Base-by-base conservation (phyloP, 768 basidiomycete genomes). In the Clavaria fumosa region DNA sequence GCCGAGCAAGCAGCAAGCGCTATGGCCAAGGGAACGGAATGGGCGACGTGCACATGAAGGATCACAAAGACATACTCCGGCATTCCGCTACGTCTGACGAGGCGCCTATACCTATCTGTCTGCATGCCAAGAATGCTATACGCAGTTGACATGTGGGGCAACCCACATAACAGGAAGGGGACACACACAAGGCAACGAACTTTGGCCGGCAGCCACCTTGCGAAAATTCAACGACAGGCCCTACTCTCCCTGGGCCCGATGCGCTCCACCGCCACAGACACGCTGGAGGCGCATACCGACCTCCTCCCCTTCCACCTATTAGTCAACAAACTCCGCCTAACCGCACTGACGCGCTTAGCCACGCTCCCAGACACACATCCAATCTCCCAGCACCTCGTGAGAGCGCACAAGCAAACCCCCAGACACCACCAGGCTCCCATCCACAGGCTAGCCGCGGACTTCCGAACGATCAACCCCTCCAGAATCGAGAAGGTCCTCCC, bases 191-290 rank as follows among this genome's bases (percentile, higher is more conserved):
- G n/a, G n/a, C n/a, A n/a, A n/a, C n/a, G n/a, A n/a, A n/a, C n/a
- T n/a, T n/a, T n/a, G n/a, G n/a, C n/a, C n/a, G n/a, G n/a, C n/a
- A n/a, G n/a, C n/a, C n/a, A n/a, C n/a, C 40, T 47, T 1, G 45
- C 31, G 9, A 22, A 18, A 4, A 26, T 47, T 3, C 46, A 47
- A 31, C 17, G 46, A 2, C 10, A 14, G 2, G 45, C 42, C 5
- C n/a, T n/a, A n/a, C 18, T 46, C 2, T 5, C 23, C 1, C 38
- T 46, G 28, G 66, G 63, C 10, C 55, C 56, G 40, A 35, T 51
- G 37, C 9, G 37, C 2, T 28, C 45, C 7, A 40, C 50, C 4
- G 34, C 50, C 3, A 40, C 38, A 14, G 50, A 51, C 39, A 12
- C 41, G 0, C 40, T 51, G 4, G 43, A 51, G 3, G 40, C 40